phyloP scores from a whole-genome alignment of 441 rosid species.

The Raphanus hybrid region DNA sequence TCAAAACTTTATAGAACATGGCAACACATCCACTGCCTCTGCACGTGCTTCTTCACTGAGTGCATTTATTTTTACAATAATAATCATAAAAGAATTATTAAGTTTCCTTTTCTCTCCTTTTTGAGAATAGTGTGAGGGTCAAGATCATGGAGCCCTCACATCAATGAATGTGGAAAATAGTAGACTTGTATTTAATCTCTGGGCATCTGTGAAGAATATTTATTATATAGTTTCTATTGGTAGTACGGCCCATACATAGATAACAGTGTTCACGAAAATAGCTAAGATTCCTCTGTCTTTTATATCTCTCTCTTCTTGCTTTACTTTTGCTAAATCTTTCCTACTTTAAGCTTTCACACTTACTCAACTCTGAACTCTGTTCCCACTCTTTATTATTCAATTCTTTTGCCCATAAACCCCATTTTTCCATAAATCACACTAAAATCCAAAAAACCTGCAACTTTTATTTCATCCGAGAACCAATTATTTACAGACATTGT shows the following conservation, averaged over 20 bases:
- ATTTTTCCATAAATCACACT: conserved; percentile 7
- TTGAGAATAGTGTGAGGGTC: conserved; percentile 40
- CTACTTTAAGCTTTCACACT: conserved; percentile 45
- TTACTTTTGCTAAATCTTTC: conserved; percentile 34
- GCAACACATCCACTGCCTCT: conserved; percentile 44
- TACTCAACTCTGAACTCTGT: conserved; percentile 32
- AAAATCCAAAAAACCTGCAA: conserved; percentile 25
- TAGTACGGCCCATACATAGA: conserved; percentile 41
- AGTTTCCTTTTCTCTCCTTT: conserved; percentile 8
- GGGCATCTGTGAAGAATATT: conserved; percentile 40
- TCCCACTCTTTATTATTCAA: conserved; percentile 27
- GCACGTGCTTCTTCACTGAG: conserved; percentile 39
- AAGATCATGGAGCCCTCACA: conserved; percentile 46
- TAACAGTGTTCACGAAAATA: conserved; percentile 46
- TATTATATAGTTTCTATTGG: conserved; percentile 38
- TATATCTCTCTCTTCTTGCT: conserved; percentile 23
- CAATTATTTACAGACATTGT: conserved; percentile 17
- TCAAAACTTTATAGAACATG: conserved; percentile 42
- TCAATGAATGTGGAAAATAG: conserved; percentile 44
- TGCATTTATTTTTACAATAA: conserved; percentile 43
- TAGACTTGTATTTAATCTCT: conserved; percentile 31
- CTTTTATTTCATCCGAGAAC: conserved; percentile 9
- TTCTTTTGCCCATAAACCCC: conserved; percentile 35
- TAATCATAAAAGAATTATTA: conserved; percentile 44
- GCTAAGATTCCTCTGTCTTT: conserved; percentile 51